Evolutionary conservation across 2,329 filamentous ascomycete species (phyloP).

Genomic region (Huntiella abstrusa): DNA sequence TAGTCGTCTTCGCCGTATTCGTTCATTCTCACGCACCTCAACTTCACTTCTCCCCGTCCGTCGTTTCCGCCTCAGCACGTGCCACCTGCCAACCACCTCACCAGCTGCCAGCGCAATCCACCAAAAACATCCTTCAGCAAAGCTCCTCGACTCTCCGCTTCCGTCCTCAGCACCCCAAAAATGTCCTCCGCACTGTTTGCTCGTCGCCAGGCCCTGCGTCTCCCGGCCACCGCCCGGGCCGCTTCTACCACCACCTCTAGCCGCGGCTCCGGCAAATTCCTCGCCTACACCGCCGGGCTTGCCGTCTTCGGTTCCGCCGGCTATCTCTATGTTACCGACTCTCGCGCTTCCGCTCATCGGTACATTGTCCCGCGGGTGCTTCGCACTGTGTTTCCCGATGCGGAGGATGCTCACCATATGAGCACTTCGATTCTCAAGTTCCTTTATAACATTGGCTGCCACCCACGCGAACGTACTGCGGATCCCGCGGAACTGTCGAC

Average conservation of each 20-base stretch:
- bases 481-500: slow-evolving; percentile 22
- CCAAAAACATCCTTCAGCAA: slow-evolving; percentile 8
- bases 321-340: slow-evolving; percentile 58
- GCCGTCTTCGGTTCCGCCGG: slow-evolving; percentile 25
- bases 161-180: slow-evolving; percentile 9
- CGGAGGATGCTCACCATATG: slow-evolving; percentile 79
- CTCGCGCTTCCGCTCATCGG: slow-evolving; percentile 49
- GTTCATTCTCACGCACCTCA: too few species aligned
- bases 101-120: slow-evolving; percentile 1
- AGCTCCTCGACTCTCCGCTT: slow-evolving; percentile 11
- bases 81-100: slow-evolving; percentile 4
- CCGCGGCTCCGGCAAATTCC: slow-evolving; percentile 18
- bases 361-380: slow-evolving; percentile 48
- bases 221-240: slow-evolving; percentile 14
- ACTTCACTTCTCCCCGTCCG: too few species aligned
- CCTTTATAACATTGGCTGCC: slow-evolving; percentile 54
- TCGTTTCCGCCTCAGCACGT: background rate
- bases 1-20: too few species aligned
- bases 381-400: slow-evolving; percentile 49
- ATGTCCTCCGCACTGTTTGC: slow-evolving; percentile 11
- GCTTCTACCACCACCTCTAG: slow-evolving; percentile 17
- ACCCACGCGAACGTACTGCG: slow-evolving; percentile 57
- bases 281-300: slow-evolving; percentile 23
- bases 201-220: slow-evolving; percentile 5
- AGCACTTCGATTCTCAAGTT: slow-evolving; percentile 53